A percentile compares a stretch with the other conserved stretches of the same genome.
Evolutionary conservation across 139 green algal genomes (phyloP).

Genomic region (Zygnema circumcarinatum): DNA sequence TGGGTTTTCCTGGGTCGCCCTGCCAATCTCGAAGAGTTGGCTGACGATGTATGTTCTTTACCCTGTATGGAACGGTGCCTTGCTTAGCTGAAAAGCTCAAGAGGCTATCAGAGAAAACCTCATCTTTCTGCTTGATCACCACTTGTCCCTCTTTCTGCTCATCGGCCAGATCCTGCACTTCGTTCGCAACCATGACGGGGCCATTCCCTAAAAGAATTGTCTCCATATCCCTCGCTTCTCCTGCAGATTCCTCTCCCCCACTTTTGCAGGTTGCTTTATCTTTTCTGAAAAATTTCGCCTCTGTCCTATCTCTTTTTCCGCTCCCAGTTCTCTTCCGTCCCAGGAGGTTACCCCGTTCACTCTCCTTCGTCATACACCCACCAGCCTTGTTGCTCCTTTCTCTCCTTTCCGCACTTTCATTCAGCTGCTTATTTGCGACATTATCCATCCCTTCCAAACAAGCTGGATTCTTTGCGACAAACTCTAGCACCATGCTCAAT

Average conservation of each 20-base stretch:
- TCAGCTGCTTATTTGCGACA: too few relatives aligned
- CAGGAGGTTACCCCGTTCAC: neutral
- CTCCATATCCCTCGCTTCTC: neutral
- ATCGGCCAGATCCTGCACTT: too few relatives aligned
- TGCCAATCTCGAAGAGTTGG: neutral
- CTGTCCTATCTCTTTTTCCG: neutral
- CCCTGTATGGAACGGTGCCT: neutral
- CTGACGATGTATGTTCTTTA: neutral
- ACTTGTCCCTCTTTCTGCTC: too few relatives aligned
- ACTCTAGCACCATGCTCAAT: conserved; percentile 20
- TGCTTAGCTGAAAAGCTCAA: neutral
- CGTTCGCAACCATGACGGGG: too few relatives aligned
- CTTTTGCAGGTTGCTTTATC: neutral
- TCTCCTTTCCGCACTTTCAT: neutral
- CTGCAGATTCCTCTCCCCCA: neutral
- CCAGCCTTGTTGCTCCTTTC: neutral
- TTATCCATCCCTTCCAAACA: conserved; percentile 7
- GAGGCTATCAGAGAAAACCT: too few relatives aligned
- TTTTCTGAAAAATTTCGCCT: neutral
- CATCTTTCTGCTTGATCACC: too few relatives aligned
- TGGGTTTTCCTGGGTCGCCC: neutral
- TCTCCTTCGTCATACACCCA: too few relatives aligned
- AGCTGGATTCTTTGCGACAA: conserved; percentile 9
- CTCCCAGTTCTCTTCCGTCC: neutral
- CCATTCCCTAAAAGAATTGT: too few relatives aligned